Base-by-base conservation (phyloP, 1,284 basidiomycete species). In the Tylopilus sp. region DNA sequence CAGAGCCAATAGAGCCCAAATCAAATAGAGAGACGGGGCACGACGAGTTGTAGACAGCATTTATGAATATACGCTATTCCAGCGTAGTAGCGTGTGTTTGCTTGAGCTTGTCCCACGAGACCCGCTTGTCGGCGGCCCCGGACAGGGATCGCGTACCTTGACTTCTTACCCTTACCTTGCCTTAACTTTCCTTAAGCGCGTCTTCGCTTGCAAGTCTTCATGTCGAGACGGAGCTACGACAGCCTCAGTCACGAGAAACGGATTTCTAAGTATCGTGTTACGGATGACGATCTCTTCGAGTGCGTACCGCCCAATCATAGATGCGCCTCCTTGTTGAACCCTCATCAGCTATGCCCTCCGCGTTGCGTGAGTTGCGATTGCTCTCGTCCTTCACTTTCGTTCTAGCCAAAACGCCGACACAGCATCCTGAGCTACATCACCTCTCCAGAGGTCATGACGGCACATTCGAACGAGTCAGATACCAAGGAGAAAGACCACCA, bases 211-310 rank as follows among this genome's bases (percentile, higher is more conserved):
- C 11, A 9, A 12, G 45, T 64, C 47, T 61, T 48, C 51, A 64
- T 85, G 79, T 86, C 84, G 52, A 76, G 77, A 67, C 75, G 82
- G 63, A 89, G 86, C 72, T 78, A 83, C 71, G 78, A 79, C 56
- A 81, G 84, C 67, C 73, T 72, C 54, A 74, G 79, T 45, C 79
- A 85, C 55, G 82, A 86, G 64, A 79, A 78, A 68, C 79, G 86
- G 52, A 57, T 84, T 52, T 86, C 85, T 52, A 86, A 84, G 64
- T 79, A 86, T 70, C 76, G 83, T 55, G 81, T 91, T 42, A 79
- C 82, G 26, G 89, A 92, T 59, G 86, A 89, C 50, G 86, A 89
- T 61, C 72, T 92, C 59, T 90, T 89, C 72, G 81, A 87, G 89
- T 92, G 64, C 76, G 46, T 52, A 26, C 49, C 19, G 43, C 51